Evolutionary conservation across 331 rosid genomes (phyloP).

Genomic region (Quercus lobata): DNA sequence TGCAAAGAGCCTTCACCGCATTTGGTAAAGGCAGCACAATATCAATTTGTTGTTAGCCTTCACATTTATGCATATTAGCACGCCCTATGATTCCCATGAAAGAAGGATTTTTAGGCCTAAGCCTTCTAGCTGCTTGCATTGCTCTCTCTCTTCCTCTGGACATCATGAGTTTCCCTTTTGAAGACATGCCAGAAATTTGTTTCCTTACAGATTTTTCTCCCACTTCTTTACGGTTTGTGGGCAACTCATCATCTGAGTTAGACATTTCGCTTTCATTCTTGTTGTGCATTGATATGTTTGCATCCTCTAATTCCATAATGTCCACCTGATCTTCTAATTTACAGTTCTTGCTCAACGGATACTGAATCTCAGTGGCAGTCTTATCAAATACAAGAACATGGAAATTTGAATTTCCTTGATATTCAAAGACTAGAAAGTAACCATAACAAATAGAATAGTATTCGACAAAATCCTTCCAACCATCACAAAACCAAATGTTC

Average conservation of each 20-base stretch:
- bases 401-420: constrained; percentile 8
- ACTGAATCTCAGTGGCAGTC: constrained; percentile 1
- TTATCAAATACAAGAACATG: not conserved
- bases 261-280: not conserved
- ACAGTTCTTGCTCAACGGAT: not conserved
- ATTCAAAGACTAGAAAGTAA: not conserved
- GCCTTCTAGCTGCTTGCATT: not conserved
- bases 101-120: constrained; percentile 12
- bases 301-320: not conserved
- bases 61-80: not conserved
- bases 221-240: not conserved
- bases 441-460: not conserved
- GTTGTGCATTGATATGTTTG: not conserved
- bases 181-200: not conserved
- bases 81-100: constrained; percentile 8
- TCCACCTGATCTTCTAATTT: not conserved
- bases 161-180: not conserved
- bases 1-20: too few species aligned
- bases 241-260: too few species aligned
- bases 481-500: not conserved
- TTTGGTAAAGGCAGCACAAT: too few species aligned
- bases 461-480: constrained; percentile 9
- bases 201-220: not conserved
- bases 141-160: not conserved
- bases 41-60: too few species aligned